These are phyloP conservation scores for Dryadomyces quercivorus DNA, from an alignment of 2,329 filamentous ascomycete species.

Conservation along the genomic window DNA sequence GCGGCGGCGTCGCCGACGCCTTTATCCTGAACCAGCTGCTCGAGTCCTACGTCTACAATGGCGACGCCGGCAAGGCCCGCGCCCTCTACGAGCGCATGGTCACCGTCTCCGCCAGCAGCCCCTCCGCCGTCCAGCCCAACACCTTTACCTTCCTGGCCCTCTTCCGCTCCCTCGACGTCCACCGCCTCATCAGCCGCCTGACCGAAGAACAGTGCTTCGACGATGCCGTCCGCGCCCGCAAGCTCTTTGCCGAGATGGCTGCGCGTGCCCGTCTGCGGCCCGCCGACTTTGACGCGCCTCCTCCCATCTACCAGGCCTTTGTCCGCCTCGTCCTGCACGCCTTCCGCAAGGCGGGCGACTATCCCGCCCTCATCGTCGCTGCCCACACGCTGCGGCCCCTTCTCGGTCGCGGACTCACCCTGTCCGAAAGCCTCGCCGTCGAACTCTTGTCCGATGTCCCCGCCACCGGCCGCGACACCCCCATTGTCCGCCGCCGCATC, in stretches of 20 bases:
- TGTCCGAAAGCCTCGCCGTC: slow-evolving; percentile 19
- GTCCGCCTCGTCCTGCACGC: slow-evolving; percentile 22
- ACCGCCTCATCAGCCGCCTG: not conserved
- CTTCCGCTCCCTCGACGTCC: slow-evolving; percentile 41
- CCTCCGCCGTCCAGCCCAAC: slow-evolving; percentile 39
- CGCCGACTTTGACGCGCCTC: slow-evolving; percentile 8
- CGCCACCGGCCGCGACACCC: slow-evolving; percentile 11
- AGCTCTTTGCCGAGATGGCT: slow-evolving; percentile 19
- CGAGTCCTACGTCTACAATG: slow-evolving; percentile 50
- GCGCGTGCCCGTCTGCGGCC: slow-evolving; percentile 5
- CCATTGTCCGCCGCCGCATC: slow-evolving; percentile 15
- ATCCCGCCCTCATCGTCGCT: slow-evolving; percentile 34
- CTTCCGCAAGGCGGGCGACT: slow-evolving; percentile 31
- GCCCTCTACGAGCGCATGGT: slow-evolving; percentile 44
- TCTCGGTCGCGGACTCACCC: slow-evolving; percentile 15
- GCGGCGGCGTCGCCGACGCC: slow-evolving; percentile 30
- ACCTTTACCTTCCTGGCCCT: slow-evolving; percentile 57
- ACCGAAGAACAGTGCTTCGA: slow-evolving; percentile 7
- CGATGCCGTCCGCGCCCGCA: slow-evolving; percentile 9
- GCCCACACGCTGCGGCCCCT: slow-evolving; percentile 19
- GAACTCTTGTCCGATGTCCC: slow-evolving; percentile 20
- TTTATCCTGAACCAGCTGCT: slow-evolving; percentile 74
- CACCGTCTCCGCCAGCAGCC: slow-evolving; percentile 17
- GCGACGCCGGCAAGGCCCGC: slow-evolving; percentile 40
- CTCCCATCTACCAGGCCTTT: slow-evolving; percentile 14